Conservation (phyloP, 1,284 basidiomycete species). For the Cutaneotrichosporon sp. region DNA sequence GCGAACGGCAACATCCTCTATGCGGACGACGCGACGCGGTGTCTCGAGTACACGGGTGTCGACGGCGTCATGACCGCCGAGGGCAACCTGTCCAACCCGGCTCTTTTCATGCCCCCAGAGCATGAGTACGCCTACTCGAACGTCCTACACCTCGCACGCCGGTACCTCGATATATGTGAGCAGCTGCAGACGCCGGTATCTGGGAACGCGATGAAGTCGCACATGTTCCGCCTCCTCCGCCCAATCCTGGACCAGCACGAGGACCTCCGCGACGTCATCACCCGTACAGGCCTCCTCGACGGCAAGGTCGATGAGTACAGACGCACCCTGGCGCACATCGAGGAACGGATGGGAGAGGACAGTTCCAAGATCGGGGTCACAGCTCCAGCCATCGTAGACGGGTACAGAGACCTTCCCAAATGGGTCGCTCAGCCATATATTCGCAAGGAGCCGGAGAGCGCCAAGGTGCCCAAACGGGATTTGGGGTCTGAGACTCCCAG, state of each 20-base stretch:
- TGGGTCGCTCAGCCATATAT: conserved; percentile 86
- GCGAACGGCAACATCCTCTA: conserved; percentile 95
- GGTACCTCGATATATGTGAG: conserved; percentile 80
- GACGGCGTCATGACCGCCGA: conserved; percentile 96
- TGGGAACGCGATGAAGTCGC: conserved; percentile 76
- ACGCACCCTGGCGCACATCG: conserved; percentile 63
- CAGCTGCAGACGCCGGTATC: conserved; percentile 67
- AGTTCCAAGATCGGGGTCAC: conserved; percentile 40
- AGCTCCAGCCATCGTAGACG: conserved; percentile 31
- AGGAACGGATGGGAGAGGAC: conserved; percentile 59
- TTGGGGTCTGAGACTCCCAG: conserved; percentile 5
- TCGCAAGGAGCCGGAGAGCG: conserved; percentile 51
- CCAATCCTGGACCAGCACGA: conserved; percentile 66
- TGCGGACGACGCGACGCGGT: conserved; percentile 70
- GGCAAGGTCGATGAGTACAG: conserved; percentile 47
- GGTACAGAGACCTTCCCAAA: conserved; percentile 61
- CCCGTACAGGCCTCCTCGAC: conserved; percentile 31
- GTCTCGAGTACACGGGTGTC: conserved; percentile 73
- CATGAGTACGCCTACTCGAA: conserved; percentile 56
- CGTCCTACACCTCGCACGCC: conserved; percentile 64
- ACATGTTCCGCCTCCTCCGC: conserved; percentile 86
- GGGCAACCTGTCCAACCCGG: conserved; percentile 89
- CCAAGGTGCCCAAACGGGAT: conserved; percentile 20
- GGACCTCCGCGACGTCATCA: conserved; percentile 64
- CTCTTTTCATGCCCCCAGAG: conserved; percentile 59